Base-by-base conservation (phyloP, 495 filamentous ascomycete species). In the Pyronema omphalodes region DNA sequence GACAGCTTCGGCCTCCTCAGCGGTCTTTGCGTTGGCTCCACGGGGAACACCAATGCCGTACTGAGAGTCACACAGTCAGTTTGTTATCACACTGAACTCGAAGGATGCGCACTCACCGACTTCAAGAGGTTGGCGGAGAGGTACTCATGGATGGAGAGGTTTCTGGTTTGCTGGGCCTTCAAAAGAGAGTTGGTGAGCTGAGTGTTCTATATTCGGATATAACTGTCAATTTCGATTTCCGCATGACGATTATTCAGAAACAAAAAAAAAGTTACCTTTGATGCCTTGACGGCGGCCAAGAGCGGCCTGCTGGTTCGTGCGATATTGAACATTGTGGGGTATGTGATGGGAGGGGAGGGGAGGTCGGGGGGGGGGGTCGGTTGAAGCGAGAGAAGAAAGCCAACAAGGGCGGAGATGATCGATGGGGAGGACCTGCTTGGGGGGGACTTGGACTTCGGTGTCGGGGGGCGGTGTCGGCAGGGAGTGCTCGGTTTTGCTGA, bases 141-240 rank as follows among this genome's bases (percentile, higher is more conserved):
- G 74, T 94, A 95, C 72, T 98, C 91, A 74, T 98, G 91, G 60
- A 96, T 93, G 58, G 86, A 88, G 60, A 98, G 78, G 59, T 82
- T 81, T 68, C 91, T 80, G 23, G 23, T 29, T 73, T 80, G 81
- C 70, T 94, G 89, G 36, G 45, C 39, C 66, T 81, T 78, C 62
- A 71, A 62, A 57, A 71, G 67, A 51, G 74, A 66, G 59, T 67
- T 72, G 60, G 69, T 72, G 44, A 74, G 56, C 53, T 74, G 71
- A 7, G 71, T 66, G 53, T 72, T 67, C 74, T 80, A 17, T 17
- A 15, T 15, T 9, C 9, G 44, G 44, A 11, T 47, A 15, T 47
- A 15, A 9, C 14, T 47, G 23, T 47, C 15, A 41, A 17, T 12
- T 17, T 17, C 11, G 1, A 41, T 41, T 12, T 12, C 39, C 39